A percentile compares a stretch with the other conserved stretches of the same genome.
Conservation (phyloP, 1,284 basidiomycete species). For the Takashimella koratensis region DNA sequence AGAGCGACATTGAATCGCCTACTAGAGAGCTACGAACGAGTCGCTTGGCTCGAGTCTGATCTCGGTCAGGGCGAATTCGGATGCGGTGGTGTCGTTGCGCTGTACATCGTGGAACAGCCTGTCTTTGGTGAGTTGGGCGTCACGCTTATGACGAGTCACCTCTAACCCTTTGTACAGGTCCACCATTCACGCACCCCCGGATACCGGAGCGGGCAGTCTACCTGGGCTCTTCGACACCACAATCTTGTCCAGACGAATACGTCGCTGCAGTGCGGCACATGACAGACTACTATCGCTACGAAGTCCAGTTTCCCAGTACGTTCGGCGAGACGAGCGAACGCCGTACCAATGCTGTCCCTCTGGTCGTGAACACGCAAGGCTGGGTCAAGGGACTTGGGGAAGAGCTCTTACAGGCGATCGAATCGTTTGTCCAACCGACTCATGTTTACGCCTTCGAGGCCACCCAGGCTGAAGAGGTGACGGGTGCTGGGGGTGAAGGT, state of each 20-base stretch:
- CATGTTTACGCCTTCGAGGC: conserved; percentile 59
- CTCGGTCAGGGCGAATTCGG: conserved; percentile 92
- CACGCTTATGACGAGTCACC: neutral
- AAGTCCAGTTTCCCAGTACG: conserved; percentile 56
- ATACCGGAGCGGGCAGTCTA: conserved; percentile 74
- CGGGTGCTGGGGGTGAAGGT: conserved; percentile 5
- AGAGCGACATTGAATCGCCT: conserved; percentile 71
- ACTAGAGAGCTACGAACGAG: conserved; percentile 60
- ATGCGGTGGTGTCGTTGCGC: conserved; percentile 75
- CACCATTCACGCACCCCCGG: conserved; percentile 75
- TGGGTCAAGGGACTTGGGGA: conserved; percentile 93
- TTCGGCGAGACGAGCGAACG: conserved; percentile 29
- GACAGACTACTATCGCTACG: conserved; percentile 65
- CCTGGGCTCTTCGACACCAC: conserved; percentile 74
- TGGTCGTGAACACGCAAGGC: conserved; percentile 94
- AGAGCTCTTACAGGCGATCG: conserved; percentile 69
- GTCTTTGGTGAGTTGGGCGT: conserved; percentile 59
- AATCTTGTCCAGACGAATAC: conserved; percentile 75
- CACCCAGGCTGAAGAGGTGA: conserved; percentile 6
- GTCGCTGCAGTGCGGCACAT: conserved; percentile 65
- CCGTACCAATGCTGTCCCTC: conserved; percentile 62
- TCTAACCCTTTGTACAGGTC: too few relatives aligned
- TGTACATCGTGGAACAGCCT: conserved; percentile 67
- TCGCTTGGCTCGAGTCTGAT: conserved; percentile 90
- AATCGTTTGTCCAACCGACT: conserved; percentile 63